Evolutionary conservation across 2,329 filamentous ascomycete genomes (phyloP), one percentile per base, ranked within the genome.

Genomic region (Verticillium nubilum): DNA sequence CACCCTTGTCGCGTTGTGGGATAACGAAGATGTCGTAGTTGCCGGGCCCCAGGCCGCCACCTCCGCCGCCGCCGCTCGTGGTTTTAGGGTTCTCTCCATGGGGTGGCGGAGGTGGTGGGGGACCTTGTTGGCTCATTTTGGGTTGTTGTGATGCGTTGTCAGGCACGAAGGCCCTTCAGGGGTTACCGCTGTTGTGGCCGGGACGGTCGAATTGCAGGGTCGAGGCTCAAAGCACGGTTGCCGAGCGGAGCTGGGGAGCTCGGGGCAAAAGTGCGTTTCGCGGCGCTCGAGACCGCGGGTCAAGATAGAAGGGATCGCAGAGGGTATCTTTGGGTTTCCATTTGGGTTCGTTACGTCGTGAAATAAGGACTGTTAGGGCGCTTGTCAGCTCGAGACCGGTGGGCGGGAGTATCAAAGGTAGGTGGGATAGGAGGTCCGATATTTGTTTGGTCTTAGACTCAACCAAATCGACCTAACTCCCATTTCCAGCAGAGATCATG

Each of bases 1-100:
- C 86, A 58, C 94, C 94, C 6, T 93, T 84, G 12, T 92, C 94
- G 73, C 97, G 92, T 54, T 93, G 91, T 7, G 94, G 94, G 69
- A 98, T 93, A 72, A 97, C 89, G 78, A 97, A 97, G 71, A 98
- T 96, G 78, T 98, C 94, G 75, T 97, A 98, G 72, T 95, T 96
- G 59, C 94, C 93, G 1, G 90, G 83, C 2, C 94, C 94, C 54
- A 97, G 79, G 59, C 90, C 89, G 25, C 79, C 73, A 25, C 42
- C 42, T 10, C 42, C 42, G 42, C 85, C 80, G 57, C 85, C 81
- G 17, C 80, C 74, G 37, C 85, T 81, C 57, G 85, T 81, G 23
- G 84, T 85, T 72, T 88, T 88, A 56, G 91, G 90, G 66, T 86
- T 88, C 70, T 86, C 82, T 74, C 92, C 92, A 77, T 97, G 92